Percentiles rank a stretch among this genome's conserved stretches.
Evolutionary conservation across 192 early-diverging fungal genomes (phyloP).

Genomic region (Backusella liffmaniae): DNA sequence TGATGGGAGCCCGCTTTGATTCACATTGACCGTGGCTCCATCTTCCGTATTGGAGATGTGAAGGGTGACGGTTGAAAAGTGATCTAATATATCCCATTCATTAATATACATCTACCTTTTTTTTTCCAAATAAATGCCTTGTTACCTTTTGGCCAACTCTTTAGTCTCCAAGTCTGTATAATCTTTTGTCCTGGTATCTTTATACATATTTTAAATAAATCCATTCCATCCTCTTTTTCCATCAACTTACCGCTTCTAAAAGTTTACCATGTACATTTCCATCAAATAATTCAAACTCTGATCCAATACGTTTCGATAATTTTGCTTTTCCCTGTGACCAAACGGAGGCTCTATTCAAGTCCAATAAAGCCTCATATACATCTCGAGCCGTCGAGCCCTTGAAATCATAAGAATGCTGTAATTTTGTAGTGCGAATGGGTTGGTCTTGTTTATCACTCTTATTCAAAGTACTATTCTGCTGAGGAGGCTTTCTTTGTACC

Average conservation of each 20-base stretch:
- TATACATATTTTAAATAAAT: no score
- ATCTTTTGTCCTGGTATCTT: not conserved
- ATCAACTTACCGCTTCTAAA: constrained; percentile 58
- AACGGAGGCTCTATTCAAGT: constrained; percentile 63
- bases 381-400: constrained; percentile 71
- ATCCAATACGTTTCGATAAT: constrained; percentile 42
- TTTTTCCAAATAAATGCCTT: not conserved
- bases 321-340: constrained; percentile 77
- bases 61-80: constrained; percentile 82
- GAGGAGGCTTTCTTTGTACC: constrained; percentile 29
- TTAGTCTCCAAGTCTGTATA: not conserved
- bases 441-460: constrained; percentile 20
- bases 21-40: constrained; percentile 65
- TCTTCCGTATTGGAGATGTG: constrained; percentile 69
- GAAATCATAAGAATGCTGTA: constrained; percentile 80
- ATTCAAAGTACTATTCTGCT: constrained; percentile 13
- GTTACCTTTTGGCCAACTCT: constrained; percentile 16
- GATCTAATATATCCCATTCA: constrained; percentile 38
- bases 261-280: constrained; percentile 85
- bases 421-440: constrained; percentile 57
- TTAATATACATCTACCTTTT: not conserved
- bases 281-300: constrained; percentile 76
- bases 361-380: constrained; percentile 78
- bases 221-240: not conserved
- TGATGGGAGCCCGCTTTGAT: constrained; percentile 83